Conservation (phyloP, 2,329 filamentous ascomycete species). For the Penicillium sp. region DNA sequence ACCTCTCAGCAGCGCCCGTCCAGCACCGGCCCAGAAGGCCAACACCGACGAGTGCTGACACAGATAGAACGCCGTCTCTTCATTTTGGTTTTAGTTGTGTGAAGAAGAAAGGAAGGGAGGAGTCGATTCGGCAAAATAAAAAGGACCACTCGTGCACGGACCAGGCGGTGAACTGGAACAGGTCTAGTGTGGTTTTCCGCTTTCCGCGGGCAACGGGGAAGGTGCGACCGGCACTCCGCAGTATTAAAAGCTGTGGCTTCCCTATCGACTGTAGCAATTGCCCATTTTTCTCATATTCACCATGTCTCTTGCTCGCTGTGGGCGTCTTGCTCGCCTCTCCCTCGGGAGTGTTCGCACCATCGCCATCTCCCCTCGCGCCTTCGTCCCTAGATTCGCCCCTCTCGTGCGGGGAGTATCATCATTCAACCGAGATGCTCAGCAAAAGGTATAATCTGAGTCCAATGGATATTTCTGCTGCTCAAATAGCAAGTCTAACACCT, state of each 20-base stretch:
- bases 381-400: conserved; percentile 22
- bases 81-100: conserved; percentile 46
- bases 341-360: conserved; percentile 25
- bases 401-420: conserved; percentile 42
- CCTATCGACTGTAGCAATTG: conserved; percentile 19
- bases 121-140: conserved; percentile 6
- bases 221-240: conserved; percentile 14
- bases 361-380: conserved; percentile 21
- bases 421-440: conserved; percentile 42
- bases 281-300: conserved; percentile 11
- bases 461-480: background rate
- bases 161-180: conserved; percentile 19
- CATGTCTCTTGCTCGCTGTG: conserved; percentile 40
- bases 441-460: conserved; percentile 33
- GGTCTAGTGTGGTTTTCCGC: conserved; percentile 28
- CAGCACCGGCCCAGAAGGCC: conserved; percentile 25
- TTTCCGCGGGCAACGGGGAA: conserved; percentile 41
- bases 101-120: conserved; percentile 28
- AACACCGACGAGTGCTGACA: conserved; percentile 37
- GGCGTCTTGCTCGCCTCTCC: conserved; percentile 34
- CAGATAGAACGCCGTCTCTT: conserved; percentile 37
- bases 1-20: conserved; percentile 42
- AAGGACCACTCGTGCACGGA: conserved; percentile 17
- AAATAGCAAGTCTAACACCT: conserved; percentile 8
- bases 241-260: conserved; percentile 21